These are phyloP conservation scores for Dendrobium huoshanense DNA, from an alignment of 106 monocot species.

Conservation along the genomic window DNA sequence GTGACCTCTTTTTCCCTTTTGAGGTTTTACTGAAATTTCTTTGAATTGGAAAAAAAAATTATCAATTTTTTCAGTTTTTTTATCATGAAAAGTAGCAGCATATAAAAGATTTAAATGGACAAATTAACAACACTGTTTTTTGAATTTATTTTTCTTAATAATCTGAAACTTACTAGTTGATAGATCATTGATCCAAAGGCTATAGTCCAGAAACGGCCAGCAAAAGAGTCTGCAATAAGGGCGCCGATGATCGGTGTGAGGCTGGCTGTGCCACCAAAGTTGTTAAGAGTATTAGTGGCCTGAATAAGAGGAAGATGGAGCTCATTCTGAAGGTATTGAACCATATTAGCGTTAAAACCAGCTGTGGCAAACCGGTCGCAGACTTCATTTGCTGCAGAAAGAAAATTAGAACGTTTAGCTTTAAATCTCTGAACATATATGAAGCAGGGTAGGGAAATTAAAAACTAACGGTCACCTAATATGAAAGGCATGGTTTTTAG, in stretches of 20 bases:
- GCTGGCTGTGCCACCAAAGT: slow-evolving; percentile 49
- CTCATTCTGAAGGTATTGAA: slow-evolving; percentile 54
- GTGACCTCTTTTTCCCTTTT: too few species aligned
- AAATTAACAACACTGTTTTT: too few species aligned
- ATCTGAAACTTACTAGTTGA: slow-evolving; percentile 22
- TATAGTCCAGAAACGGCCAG: slow-evolving; percentile 76
- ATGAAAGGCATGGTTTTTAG: slow-evolving; percentile 9
- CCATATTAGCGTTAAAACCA: slow-evolving; percentile 66
- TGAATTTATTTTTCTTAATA: too few species aligned
- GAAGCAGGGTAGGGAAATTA: background rate
- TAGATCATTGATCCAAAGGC: slow-evolving; percentile 47
- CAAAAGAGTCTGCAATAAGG: slow-evolving; percentile 62
- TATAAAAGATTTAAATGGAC: too few species aligned
- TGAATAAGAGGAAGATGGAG: slow-evolving; percentile 63
- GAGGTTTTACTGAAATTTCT: too few species aligned
- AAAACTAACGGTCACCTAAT: background rate
- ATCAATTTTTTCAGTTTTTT: too few species aligned
- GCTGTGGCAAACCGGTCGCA: slow-evolving; percentile 52
- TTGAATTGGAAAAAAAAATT: too few species aligned
- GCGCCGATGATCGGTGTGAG: slow-evolving; percentile 53
- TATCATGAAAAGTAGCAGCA: too few species aligned
- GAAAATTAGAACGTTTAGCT: background rate
- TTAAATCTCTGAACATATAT: background rate
- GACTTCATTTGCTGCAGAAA: slow-evolving; percentile 41
- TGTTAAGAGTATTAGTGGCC: slow-evolving; percentile 67